Base-by-base conservation (phyloP, 2,329 filamentous ascomycete species). In the Colletotrichum shisoi region DNA sequence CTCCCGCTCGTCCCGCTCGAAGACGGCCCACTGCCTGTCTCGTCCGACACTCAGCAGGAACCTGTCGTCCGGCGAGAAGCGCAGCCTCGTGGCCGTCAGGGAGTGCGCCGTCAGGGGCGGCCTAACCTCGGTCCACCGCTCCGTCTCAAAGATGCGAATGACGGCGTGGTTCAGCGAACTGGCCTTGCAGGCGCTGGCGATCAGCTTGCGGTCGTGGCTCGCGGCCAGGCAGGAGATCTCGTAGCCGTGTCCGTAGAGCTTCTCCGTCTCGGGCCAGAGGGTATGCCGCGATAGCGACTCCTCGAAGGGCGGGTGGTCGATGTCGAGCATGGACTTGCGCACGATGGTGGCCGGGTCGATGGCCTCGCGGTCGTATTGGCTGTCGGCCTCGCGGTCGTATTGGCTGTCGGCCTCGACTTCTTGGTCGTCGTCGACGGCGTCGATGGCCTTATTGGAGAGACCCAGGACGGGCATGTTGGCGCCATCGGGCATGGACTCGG, bases 181-280 rank as follows among this genome's bases (percentile, higher is more conserved):
- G 19, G 95, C 95, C 74, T 91, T 92, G 81, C 95, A 99, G 2
- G 95, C 93, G 60, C 94, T 97, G 39, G 95, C 95, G 15, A 99
- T 85, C 24, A 97, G 78, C 3, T 79, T 82, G 13, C 91, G 90
- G 72, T 93, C 89, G 74, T 91, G 86, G 73, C 88, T 93, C 8
- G 90, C 86, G 12, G 94, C 91, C 17, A 97, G 87, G 44, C 92
- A 91, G 2, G 93, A 96, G 57, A 99, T 94, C 78, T 99, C 95
- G 79, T 97, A 97, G 37, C 95, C 95, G 79, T 99, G 95, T 1
- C 95, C 95, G 79, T 99, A 99, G 1, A 99, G 85, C 80, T 99
- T 99, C 78, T 99, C 95, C 7, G 88, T 88, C 76, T 99, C 95
- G 3, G 95, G 95, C 93, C 94, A 99, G 39, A 99, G 87, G 0